phyloP scores from a whole-genome alignment of 1,284 basidiomycete species.

The Earliella scabrosa region DNA sequence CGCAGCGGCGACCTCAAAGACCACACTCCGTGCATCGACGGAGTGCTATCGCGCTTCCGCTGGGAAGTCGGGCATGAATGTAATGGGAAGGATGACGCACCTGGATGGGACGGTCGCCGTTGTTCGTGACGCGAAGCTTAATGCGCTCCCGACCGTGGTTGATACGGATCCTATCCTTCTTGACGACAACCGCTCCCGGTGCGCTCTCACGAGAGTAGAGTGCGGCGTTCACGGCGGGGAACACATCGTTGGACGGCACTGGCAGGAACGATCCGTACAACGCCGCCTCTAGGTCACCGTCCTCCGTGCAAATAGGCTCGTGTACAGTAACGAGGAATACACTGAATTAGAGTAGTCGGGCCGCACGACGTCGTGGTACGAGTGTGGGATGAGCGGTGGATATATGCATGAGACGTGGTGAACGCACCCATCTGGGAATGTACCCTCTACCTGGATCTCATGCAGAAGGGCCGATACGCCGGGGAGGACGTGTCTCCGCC shows the following conservation, averaged over 20 bases:
- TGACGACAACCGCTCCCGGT: slow-evolving; percentile 79
- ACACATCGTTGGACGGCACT: slow-evolving; percentile 67
- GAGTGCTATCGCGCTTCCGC: not conserved
- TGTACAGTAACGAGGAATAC: slow-evolving; percentile 96
- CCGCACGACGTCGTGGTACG: slow-evolving; percentile 12
- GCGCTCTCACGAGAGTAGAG: slow-evolving; percentile 57
- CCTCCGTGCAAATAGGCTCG: slow-evolving; percentile 87
- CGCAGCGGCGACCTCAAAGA: too few species aligned
- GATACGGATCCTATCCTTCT: slow-evolving; percentile 72
- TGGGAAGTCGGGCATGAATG: not conserved
- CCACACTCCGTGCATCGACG: too few species aligned
- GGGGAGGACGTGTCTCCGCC: slow-evolving; percentile 89
- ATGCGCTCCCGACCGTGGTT: slow-evolving; percentile 77
- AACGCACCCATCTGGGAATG: slow-evolving; percentile 81
- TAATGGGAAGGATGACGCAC: slow-evolving; percentile 42
- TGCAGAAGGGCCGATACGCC: slow-evolving; percentile 70
- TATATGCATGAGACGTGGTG: not conserved
- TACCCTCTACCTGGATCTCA: slow-evolving; percentile 93
- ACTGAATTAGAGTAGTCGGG: too few species aligned
- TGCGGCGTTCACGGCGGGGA: slow-evolving; percentile 57
- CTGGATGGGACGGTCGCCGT: slow-evolving; percentile 94
- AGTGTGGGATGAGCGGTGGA: not conserved
- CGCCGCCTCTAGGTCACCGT: slow-evolving; percentile 80
- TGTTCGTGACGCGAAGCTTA: slow-evolving; percentile 84
- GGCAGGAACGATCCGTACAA: slow-evolving; percentile 95